Base-by-base conservation (phyloP, 352 stramenopile genomes). In the Discostella stelligera region DNA sequence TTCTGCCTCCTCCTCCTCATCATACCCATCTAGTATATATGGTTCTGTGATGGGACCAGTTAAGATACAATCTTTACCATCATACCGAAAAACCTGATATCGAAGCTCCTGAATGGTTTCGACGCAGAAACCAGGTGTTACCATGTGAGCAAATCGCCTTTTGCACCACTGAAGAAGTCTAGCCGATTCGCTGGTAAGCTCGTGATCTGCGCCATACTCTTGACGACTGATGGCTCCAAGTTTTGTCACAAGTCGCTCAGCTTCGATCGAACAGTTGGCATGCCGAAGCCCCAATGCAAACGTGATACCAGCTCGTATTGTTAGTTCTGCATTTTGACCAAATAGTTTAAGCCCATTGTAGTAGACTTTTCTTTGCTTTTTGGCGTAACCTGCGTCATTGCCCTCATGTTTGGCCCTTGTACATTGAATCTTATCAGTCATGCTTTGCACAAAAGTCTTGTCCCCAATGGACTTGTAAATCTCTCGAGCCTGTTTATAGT, bases 11-110 rank as follows among this genome's bases (percentile, higher is more conserved):
- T n/a, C n/a, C n/a, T 55, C 11, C 58, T 21, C 11, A 66, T 89
- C 55, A n/a, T n/a, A n/a, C n/a, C 87, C 82, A 56, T 88, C 72
- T 2, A 84, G 7, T 20, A 3, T 20, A 73, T 14, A 68, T 8
- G 0, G 83, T 68, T 72, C 85, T 79, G 3, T n/a, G 25, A 32
- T n/a, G 62, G 62, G 32, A 37, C 20, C 30, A 59, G 20, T 8
- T 20, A 30, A 4, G 25, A 86, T 65, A 5, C 65, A 79, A 63
- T 83, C 81, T n/a, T 82, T 73, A 48, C 71, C 71, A 53, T 58
- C 50, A 58, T 25, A 58, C 14, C 50, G 50, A 11, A 58, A 58
- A 58, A 8, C 13, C 50, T 25, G 50, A 25, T 32, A 58, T 18
- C 2, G 3, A 32, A 14, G 20, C 21, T 11, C 27, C 11, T 2